phyloP scores from a whole-genome alignment of 768 basidiomycete species.

The Pulveroboletus ravenelii region DNA sequence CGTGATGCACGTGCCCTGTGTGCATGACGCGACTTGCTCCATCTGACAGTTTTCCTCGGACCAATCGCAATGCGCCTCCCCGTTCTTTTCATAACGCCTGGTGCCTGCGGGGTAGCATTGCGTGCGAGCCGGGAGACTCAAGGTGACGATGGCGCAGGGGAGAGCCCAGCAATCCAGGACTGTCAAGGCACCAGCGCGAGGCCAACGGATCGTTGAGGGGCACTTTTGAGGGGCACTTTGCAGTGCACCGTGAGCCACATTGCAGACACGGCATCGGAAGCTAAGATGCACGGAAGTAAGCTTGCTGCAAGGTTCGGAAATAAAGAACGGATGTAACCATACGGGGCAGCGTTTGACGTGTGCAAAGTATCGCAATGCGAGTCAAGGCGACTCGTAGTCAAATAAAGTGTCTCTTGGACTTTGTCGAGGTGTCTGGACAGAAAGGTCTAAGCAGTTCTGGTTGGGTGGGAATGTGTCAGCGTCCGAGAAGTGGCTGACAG shows the following conservation, averaged over 20 bases:
- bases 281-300: background rate
- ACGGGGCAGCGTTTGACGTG: background rate
- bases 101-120: conserved; percentile 4
- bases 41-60: too few relatives aligned
- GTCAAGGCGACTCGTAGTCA: background rate
- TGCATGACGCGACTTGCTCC: background rate
- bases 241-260: background rate
- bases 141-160: background rate
- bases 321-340: background rate
- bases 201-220: too few relatives aligned
- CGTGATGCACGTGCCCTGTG: too few relatives aligned
- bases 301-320: background rate
- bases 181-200: too few relatives aligned
- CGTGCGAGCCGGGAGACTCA: background rate
- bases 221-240: background rate
- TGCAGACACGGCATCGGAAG: background rate
- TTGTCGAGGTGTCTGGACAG: background rate
- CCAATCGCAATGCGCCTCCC: background rate
- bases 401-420: background rate
- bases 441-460: background rate
- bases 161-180: background rate
- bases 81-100: background rate
- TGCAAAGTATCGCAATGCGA: too few relatives aligned
- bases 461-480: background rate
- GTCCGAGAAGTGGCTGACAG: too few relatives aligned